Conservation (phyloP, 441 rosid genomes). For the Pelargonium citronellum region DNA sequence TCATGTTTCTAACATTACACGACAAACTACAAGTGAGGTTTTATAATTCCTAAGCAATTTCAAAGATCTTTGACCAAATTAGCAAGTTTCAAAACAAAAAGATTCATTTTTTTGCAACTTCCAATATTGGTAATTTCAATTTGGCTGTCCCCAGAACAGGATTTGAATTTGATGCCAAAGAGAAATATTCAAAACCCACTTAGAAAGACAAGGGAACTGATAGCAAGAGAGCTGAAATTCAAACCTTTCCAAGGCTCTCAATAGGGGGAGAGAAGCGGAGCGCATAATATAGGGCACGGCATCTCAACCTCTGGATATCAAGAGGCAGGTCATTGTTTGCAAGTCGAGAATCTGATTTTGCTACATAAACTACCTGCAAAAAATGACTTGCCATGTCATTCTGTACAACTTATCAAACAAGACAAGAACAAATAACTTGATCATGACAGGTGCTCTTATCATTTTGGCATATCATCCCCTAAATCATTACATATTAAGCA, state of each 20-base stretch:
- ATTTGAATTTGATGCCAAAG: background rate
- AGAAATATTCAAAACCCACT: constrained; percentile 1
- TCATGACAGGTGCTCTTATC: too few species aligned
- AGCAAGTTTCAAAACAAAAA: background rate
- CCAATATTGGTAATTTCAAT: background rate
- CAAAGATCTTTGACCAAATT: background rate
- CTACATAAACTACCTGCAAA: constrained; percentile 74
- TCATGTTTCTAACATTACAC: constrained; percentile 7
- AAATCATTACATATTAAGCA: too few species aligned
- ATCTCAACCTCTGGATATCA: constrained; percentile 80
- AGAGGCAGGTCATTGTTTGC: constrained; percentile 85
- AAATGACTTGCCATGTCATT: constrained; percentile 18
- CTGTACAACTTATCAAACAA: constrained; percentile 2
- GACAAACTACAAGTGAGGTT: too few species aligned
- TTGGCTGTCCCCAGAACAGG: background rate
- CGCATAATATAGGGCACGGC: constrained; percentile 69
- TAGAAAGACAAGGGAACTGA: constrained; percentile 16
- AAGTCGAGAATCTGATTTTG: constrained; percentile 93
- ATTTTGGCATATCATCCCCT: too few species aligned
- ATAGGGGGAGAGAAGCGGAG: constrained; percentile 73
- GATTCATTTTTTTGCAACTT: background rate
- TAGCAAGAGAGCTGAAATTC: constrained; percentile 25
- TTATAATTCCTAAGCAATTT: background rate
- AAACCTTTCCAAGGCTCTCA: constrained; percentile 80
- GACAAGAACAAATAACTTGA: background rate